Evolutionary conservation across 805 yeast species (phyloP), one percentile per base, ranked within the genome.

Genomic region (Nakazawaea ernobii): DNA sequence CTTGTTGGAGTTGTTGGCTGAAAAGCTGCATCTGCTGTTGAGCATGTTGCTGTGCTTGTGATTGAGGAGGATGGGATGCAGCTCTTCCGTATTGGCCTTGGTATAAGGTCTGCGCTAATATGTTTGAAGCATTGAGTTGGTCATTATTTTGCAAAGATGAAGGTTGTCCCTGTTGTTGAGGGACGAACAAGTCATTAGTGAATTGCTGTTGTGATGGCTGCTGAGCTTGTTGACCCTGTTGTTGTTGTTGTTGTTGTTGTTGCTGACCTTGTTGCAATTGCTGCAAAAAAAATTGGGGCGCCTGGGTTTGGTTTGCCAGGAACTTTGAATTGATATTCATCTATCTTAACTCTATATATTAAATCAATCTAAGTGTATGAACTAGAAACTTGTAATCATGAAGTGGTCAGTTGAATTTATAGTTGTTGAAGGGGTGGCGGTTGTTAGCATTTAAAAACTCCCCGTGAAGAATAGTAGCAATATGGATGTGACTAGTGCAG

Each of bases 61-160:
- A 67, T 29, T 51, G 61, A 39, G 53, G 59, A 35, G 53, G 61
- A 37, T 58, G 66, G 17, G 66, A 65, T 9, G 68, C 65, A 35
- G 54, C 61, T 11, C 65, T 54, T 36, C 70, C 59, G 52, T 62
- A 69, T 28, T 61, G 63, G 33, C 72, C 71, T 46, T 67, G 75
- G 47, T 67, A 71, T 35, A 68, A 52, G 5, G 70, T 59, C 51
- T 69, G 74, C 4, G 74, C 67, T 42, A 70, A 45, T 39, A 70
- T 52, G 32, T 67, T 65, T 1, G 71, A 61, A 10, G 69, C 64
- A 48, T 60, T 61, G 48, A 66, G 41, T 15, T 62, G 66, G 32
- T 59, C 63, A 26, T 42, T 40, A 27, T 54, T 42, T 28, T 41
- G 53, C 39, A 49, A 59, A 13, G 39, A 45, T 29, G 50, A 52